phyloP scores from a whole-genome alignment of 1,284 basidiomycete genomes.

The Sphagnurus paluster region DNA sequence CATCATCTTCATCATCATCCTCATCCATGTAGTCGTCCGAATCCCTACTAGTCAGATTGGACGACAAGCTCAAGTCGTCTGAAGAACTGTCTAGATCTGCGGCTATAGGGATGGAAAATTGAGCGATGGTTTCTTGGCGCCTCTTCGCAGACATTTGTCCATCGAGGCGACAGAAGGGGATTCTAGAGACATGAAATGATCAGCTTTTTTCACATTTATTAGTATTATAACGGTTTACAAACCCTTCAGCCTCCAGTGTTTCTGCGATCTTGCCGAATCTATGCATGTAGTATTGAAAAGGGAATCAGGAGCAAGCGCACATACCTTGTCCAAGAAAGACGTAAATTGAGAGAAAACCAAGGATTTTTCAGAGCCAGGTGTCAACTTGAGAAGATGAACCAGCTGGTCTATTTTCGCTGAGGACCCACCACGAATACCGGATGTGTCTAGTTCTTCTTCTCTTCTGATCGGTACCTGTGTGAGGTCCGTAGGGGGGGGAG shows the following conservation, averaged over 20 bases:
- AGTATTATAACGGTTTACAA: slow-evolving; percentile 18
- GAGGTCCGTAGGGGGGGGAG: slow-evolving; percentile 62
- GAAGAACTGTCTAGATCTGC: slow-evolving; percentile 7
- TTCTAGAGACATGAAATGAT: slow-evolving; percentile 40
- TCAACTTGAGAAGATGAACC: slow-evolving; percentile 68
- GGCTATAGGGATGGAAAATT: slow-evolving; percentile 65
- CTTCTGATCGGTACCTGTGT: slow-evolving; percentile 53
- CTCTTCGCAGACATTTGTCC: slow-evolving; percentile 77
- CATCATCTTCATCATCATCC: slow-evolving; percentile 38
- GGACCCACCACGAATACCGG: slow-evolving; percentile 47
- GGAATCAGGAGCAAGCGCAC: slow-evolving; percentile 7
- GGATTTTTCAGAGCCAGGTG: slow-evolving; percentile 71
- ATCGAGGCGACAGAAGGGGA: slow-evolving; percentile 79
- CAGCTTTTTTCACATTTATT: slow-evolving; percentile 14
- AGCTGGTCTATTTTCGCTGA: slow-evolving; percentile 87
- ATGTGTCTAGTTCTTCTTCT: slow-evolving; percentile 45
- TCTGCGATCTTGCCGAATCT: slow-evolving; percentile 59
- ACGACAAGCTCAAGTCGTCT: neutral
- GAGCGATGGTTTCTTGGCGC: slow-evolving; percentile 77
- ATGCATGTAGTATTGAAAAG: slow-evolving; percentile 7
- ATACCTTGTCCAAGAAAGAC: slow-evolving; percentile 76
- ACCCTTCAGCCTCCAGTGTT: slow-evolving; percentile 65
- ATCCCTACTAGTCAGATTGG: slow-evolving; percentile 28
- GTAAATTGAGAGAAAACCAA: slow-evolving; percentile 88
- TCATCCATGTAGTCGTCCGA: slow-evolving; percentile 34